Evolutionary conservation across 2,329 filamentous ascomycete species (phyloP).

Genomic region (Chalaropsis ovoidea): DNA sequence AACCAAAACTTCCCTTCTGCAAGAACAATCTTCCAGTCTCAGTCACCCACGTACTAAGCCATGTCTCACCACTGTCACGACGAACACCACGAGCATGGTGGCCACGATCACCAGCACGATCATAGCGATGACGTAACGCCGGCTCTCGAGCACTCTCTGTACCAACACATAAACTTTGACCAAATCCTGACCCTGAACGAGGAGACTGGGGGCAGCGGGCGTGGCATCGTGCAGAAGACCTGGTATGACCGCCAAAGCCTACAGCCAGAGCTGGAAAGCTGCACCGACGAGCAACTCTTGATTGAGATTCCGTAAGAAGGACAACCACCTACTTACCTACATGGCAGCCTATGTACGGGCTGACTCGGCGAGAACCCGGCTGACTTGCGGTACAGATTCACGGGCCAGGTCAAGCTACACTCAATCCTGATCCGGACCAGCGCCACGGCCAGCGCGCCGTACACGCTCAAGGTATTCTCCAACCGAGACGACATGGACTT

Average conservation of each 20-base stretch:
- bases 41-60: background rate
- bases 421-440: conserved; percentile 77
- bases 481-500: conserved; percentile 89
- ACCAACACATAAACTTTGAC: conserved; percentile 85
- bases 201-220: conserved; percentile 54
- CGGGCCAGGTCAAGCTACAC: conserved; percentile 86
- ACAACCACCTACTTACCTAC: conserved; percentile 14
- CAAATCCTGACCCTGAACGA: conserved; percentile 80
- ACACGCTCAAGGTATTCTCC: conserved; percentile 74
- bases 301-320: conserved; percentile 72
- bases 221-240: conserved; percentile 73
- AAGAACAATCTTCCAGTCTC: background rate
- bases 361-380: background rate
- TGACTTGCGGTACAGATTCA: conserved; percentile 54
- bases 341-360: too few relatives aligned
- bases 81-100: conserved; percentile 41
- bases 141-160: conserved; percentile 80
- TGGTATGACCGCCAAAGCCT: conserved; percentile 69
- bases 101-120: conserved; percentile 59
- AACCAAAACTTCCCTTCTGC: background rate
- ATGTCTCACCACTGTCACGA: conserved; percentile 45
- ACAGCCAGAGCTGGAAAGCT: conserved; percentile 69
- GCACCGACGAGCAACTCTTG: conserved; percentile 86
- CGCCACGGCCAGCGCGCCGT: conserved; percentile 58
- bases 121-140: conserved; percentile 89